Conservation (phyloP, 805 yeast genomes). For the Starmera amethionina region DNA sequence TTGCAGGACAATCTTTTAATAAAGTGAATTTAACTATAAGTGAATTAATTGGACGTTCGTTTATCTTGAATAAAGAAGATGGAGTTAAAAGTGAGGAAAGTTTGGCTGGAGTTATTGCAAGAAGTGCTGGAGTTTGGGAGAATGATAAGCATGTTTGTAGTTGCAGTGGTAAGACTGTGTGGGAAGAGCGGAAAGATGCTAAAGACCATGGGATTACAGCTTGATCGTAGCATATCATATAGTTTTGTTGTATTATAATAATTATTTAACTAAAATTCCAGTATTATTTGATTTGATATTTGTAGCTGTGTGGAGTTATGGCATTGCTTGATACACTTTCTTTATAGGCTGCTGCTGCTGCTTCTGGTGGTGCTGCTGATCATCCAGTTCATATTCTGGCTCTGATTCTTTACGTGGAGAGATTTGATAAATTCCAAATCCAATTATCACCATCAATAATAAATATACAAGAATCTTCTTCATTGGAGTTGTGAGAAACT, state of each 20-base stretch:
- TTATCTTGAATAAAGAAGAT: slow-evolving; percentile 23
- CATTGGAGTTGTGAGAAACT: slow-evolving; percentile 36
- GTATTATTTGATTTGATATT: slow-evolving; percentile 5
- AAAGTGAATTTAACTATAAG: slow-evolving; percentile 35
- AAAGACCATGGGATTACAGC: slow-evolving; percentile 35
- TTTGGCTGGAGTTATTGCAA: slow-evolving; percentile 81
- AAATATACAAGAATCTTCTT: slow-evolving; percentile 33
- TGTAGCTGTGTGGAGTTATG: neutral
- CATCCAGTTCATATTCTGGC: slow-evolving; percentile 13
- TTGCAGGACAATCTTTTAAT: slow-evolving; percentile 36
- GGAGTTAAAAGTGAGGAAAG: slow-evolving; percentile 26
- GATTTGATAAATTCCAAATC: slow-evolving; percentile 20
- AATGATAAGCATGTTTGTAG: slow-evolving; percentile 89
- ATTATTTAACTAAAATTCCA: too few species aligned
- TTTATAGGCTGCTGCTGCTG: slow-evolving; percentile 3
- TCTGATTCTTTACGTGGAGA: slow-evolving; percentile 16
- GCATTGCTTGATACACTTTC: neutral
- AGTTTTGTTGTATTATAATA: too few species aligned
- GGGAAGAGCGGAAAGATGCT: slow-evolving; percentile 91
- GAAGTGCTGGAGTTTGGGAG: slow-evolving; percentile 97
- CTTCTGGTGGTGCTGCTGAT: neutral
- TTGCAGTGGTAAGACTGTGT: slow-evolving; percentile 89
- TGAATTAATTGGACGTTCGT: slow-evolving; percentile 61
- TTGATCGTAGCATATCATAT: too few species aligned
- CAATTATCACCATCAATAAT: slow-evolving; percentile 22